phyloP scores from a whole-genome alignment of 2,329 filamentous ascomycete genomes.

The Acrodontium crateriforme region DNA sequence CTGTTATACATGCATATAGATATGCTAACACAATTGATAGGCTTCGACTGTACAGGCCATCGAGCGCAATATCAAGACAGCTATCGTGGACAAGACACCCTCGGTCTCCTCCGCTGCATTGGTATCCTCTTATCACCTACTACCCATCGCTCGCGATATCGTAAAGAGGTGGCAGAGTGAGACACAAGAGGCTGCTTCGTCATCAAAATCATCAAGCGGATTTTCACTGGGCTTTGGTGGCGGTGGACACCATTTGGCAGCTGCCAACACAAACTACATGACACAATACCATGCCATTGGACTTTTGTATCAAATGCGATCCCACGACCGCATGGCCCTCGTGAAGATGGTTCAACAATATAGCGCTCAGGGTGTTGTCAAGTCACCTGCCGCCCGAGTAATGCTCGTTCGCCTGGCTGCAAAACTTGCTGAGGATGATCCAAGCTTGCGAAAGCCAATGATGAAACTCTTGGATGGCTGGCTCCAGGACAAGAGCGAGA shows the following conservation, averaged over 20 bases:
- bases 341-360: slow-evolving; percentile 99
- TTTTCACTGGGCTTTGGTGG: slow-evolving; percentile 89
- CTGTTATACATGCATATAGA: no score
- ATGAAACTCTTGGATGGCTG: slow-evolving; percentile 92
- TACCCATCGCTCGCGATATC: slow-evolving; percentile 89
- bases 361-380: slow-evolving; percentile 76
- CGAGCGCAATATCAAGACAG: slow-evolving; percentile 96
- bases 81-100: slow-evolving; percentile 97
- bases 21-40: slow-evolving; percentile 30
- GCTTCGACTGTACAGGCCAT: slow-evolving; percentile 93
- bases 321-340: slow-evolving; percentile 92
- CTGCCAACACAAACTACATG: slow-evolving; percentile 83
- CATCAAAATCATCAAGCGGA: slow-evolving; percentile 73
- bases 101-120: slow-evolving; percentile 93
- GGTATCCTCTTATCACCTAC: slow-evolving; percentile 92
- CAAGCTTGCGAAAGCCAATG: slow-evolving; percentile 83
- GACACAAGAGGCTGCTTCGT: slow-evolving; percentile 89
- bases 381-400: slow-evolving; percentile 84
- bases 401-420: slow-evolving; percentile 87
- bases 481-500: slow-evolving; percentile 96
- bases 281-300: slow-evolving; percentile 98
- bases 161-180: slow-evolving; percentile 97
- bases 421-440: slow-evolving; percentile 87
- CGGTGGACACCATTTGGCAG: slow-evolving; percentile 53
- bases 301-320: slow-evolving; percentile 92